Conservation (phyloP, 805 yeast genomes). For the Teunomyces cretensis region DNA sequence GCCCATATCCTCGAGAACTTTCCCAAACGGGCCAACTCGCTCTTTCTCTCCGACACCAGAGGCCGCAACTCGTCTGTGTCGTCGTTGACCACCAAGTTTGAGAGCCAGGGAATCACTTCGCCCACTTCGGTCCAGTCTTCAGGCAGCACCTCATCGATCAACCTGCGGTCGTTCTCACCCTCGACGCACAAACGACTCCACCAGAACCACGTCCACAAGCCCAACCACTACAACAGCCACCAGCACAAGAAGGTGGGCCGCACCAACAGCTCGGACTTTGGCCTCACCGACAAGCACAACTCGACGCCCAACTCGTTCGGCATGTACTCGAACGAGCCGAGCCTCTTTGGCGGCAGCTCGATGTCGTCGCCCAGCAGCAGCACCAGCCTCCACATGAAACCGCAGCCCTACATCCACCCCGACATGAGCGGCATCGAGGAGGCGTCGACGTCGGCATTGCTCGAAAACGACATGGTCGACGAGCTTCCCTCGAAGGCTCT, state of each 20-base stretch:
- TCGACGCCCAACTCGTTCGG: conserved; percentile 7
- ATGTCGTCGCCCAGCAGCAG: conserved; percentile 2
- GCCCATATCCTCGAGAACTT: conserved; percentile 8
- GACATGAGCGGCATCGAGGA: background rate
- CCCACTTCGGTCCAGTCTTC: conserved; percentile 11
- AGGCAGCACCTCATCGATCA: background rate
- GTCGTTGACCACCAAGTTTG: conserved; percentile 30
- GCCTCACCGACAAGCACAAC: background rate
- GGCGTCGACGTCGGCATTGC: background rate
- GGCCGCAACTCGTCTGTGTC: conserved; percentile 12
- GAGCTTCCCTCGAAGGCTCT: conserved; percentile 2
- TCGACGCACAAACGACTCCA: conserved; percentile 2
- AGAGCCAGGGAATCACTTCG: conserved; percentile 24
- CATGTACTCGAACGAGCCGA: conserved; percentile 3
- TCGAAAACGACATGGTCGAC: background rate
- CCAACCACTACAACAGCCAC: background rate
- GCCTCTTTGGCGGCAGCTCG: background rate
- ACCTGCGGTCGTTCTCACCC: background rate
- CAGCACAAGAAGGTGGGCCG: background rate
- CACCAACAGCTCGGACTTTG: conserved; percentile 1
- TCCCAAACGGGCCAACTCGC: conserved; percentile 15
- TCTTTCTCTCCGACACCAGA: conserved; percentile 11
- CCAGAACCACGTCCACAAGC: conserved; percentile 3
- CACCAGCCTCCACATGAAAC: background rate
- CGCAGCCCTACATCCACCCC: background rate